Base-by-base conservation (phyloP, 306 rosid species). In the Canavalia gladiata region DNA sequence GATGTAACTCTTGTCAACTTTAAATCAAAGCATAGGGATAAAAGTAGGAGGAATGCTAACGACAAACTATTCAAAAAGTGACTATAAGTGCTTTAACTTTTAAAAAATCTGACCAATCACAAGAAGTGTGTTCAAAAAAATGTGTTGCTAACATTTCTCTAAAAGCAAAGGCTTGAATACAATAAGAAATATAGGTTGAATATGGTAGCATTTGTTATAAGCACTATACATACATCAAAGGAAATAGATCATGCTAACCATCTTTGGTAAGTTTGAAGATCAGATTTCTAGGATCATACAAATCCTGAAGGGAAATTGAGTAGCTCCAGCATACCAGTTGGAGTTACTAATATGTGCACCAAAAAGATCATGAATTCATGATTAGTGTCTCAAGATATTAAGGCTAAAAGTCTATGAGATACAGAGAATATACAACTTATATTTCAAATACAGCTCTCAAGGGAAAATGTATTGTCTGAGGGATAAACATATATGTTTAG, bases 191-290 rank as follows among this genome's bases (percentile, higher is more conserved):
- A 46, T 12, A 31, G 31, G 72, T 33, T 45, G 39, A 84, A 37
- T 11, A 62, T 46, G 69, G 6, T 52, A 43, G 31, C 41, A 75
- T 39, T 35, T 60, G 39, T 25, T 39, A 39, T 76, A 68, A 68
- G 12, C 49, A 6, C 66, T 7, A 51, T 8, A 74, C 4, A 70
- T n/a, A 65, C 69, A 37, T 56, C 56, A 57, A 45, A 12, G 71
- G 25, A 18, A 18, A 37, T 2, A 74, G 39, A 84, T 47, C 76
- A 67, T 35, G 45, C 33, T 55, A 11, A 39, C 47, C 80, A 72
- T 65, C 65, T 72, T 72, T 55, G 66, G 80, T 60, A 28, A 64
- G 72, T 65, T 47, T 72, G 63, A 78, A 45, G 52, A 74, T 81
- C 12, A 74, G 50, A 74, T 43, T n/a, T 63, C 47, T 43, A 42